A percentile compares a stretch with the other conserved stretches of the same genome.
Evolutionary conservation across 2,329 filamentous ascomycete genomes (phyloP).

Genomic region (Teratosphaeriaceae sp.): DNA sequence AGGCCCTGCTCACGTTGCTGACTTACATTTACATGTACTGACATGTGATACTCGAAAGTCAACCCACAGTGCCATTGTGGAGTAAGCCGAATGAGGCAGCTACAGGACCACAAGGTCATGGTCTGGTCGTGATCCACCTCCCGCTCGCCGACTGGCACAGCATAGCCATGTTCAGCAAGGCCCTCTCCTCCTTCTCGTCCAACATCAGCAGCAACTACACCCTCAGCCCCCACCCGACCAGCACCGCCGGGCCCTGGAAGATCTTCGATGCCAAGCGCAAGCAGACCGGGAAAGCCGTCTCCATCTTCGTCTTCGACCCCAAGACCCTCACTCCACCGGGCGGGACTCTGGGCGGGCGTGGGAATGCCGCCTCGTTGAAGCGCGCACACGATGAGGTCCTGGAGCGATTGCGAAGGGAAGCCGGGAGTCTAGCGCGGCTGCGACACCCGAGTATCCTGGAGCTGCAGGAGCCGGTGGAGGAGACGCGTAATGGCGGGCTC

Average conservation of each 20-base stretch:
- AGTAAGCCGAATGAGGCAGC: too few relatives aligned
- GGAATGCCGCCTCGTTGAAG: conserved; percentile 64
- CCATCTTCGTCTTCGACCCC: conserved; percentile 90
- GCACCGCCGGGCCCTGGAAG: conserved; percentile 87
- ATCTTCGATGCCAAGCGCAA: conserved; percentile 98
- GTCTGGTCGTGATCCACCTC: too few relatives aligned
- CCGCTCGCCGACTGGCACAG: too few relatives aligned
- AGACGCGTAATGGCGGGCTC: conserved; percentile 81
- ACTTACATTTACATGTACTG: background rate
- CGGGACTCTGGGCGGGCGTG: conserved; percentile 39
- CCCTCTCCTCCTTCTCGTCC: conserved; percentile 87
- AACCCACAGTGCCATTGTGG: too few relatives aligned
- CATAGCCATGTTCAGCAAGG: conserved; percentile 79
- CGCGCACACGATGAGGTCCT: conserved; percentile 82
- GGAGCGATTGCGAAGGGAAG: conserved; percentile 86
- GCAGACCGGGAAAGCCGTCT: conserved; percentile 79
- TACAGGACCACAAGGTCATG: too few relatives aligned
- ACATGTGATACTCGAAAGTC: background rate
- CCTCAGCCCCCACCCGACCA: conserved; percentile 67
- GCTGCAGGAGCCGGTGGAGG: conserved; percentile 89
- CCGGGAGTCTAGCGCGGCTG: conserved; percentile 76
- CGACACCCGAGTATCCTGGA: conserved; percentile 90
- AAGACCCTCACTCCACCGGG: conserved; percentile 64
- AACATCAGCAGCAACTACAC: conserved; percentile 93
- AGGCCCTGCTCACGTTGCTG: background rate